phyloP scores from a whole-genome alignment of 148 eudicot species.

The Rhododendron simsii region DNA sequence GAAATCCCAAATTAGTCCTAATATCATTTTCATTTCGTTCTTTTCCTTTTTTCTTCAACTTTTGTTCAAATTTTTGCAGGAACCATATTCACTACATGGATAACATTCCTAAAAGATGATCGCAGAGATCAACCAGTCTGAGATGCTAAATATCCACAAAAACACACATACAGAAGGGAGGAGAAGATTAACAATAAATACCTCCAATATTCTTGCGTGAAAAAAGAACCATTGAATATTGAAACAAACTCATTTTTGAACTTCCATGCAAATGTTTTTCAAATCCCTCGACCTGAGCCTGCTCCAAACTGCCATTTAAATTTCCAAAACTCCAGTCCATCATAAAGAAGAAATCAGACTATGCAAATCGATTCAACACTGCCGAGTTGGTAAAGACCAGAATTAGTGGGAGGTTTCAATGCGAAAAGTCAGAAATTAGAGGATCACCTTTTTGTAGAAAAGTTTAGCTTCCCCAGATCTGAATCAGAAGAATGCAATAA shows the following conservation, averaged over 20 bases:
- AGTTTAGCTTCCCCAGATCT: slow-evolving; percentile 18
- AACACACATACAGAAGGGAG: not conserved
- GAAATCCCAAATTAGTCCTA: not conserved
- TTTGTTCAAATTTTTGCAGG: not conserved
- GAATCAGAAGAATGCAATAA: slow-evolving; percentile 38
- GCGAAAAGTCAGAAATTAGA: slow-evolving; percentile 4
- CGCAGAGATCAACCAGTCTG: not conserved
- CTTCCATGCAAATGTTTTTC: slow-evolving; percentile 44
- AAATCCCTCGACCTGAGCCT: slow-evolving; percentile 49
- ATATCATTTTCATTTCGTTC: not conserved
- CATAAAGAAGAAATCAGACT: slow-evolving; percentile 11
- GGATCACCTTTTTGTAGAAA: slow-evolving; percentile 44
- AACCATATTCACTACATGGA: not conserved
- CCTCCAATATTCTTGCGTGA: slow-evolving; percentile 33
- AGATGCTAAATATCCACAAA: not conserved
- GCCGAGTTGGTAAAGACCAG: not conserved
- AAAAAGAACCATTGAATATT: slow-evolving; percentile 63
- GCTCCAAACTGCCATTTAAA: slow-evolving; percentile 65
- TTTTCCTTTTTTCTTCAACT: not conserved
- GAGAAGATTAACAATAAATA: slow-evolving; percentile 16
- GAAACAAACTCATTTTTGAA: slow-evolving; percentile 36
- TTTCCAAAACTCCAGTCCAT: slow-evolving; percentile 21
- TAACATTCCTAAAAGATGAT: not conserved
- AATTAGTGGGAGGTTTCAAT: not conserved
- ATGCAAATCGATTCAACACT: not conserved